Evolutionary conservation across 352 stramenopile species (phyloP), one percentile per base, ranked within the genome.

Genomic region (Phytopythium delawarense): DNA sequence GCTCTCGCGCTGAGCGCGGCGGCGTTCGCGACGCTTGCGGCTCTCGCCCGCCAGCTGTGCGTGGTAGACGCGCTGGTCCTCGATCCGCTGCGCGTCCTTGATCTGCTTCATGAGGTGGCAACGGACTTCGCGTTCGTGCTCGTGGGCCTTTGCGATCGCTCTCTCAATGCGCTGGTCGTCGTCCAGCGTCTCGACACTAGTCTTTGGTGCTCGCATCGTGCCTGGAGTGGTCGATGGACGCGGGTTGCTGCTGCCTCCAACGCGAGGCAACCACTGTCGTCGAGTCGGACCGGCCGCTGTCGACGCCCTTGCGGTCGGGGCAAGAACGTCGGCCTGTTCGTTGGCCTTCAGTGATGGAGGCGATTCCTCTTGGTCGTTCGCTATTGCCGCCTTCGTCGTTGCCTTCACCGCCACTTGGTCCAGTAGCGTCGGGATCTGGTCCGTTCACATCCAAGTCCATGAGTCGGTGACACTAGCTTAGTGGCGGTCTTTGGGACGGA

Each of bases 11-110:
- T 72, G 59, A 18, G 45, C 66, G 21, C 67, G 74, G 34, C 70
- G 68, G 0, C 64, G 66, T 55, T 75, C 64, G 28, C 83, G 87
- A 45, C 71, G 78, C 40, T 79, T 80, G 9, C 64, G 58, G 21
- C 70, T 77, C 58, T 88, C 70, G 20, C 65, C 60, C 0, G 69
- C 71, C 13, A 87, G 69, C 18, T 79, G 74, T 21, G 71, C 67
- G 25, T 73, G 66, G 37, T 88, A 88, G 9, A 84, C 57, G 8
- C 66, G 65, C 64, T 88, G 80, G 20, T 82, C 76, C n/a, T 81
- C 68, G 21, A 88, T 72, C 21, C 74, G 71, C 35, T 70, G 63
- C 20, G 59, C 49, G 44, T 85, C 73, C 4, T 84, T 63, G 23
- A 72, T 61, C 23, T 65, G 72, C 52, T 72, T 44, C 21, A 84